Percentiles rank a stretch among this genome's conserved stretches.
Evolutionary conservation across 2,329 filamentous ascomycete genomes (phyloP).

Genomic region (Calycina herbarum): DNA sequence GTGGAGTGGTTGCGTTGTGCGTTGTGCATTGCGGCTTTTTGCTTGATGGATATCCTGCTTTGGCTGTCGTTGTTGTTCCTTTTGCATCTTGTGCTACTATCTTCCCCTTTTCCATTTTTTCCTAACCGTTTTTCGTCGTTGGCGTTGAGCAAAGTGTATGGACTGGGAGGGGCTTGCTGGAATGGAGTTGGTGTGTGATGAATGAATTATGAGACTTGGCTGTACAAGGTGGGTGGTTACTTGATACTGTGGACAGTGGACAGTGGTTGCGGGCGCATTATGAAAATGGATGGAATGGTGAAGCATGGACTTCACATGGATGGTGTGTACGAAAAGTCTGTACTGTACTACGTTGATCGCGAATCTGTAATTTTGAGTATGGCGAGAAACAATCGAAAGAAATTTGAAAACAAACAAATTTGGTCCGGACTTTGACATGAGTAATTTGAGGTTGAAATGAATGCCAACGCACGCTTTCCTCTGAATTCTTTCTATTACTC

Average conservation of each 20-base stretch:
- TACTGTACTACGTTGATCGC: background rate
- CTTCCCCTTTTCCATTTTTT: background rate
- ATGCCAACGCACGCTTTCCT: no score
- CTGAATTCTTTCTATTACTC: no score
- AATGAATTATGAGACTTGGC: constrained; percentile 10
- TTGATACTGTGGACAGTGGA: background rate
- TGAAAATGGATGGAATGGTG: background rate
- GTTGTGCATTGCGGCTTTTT: background rate
- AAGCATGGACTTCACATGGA: background rate
- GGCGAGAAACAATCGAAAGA: background rate
- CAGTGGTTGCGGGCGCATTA: background rate
- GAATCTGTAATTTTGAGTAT: background rate
- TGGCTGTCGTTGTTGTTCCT: background rate
- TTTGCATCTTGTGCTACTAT: background rate
- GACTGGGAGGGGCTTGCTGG: background rate
- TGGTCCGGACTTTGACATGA: no score
- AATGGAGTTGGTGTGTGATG: constrained; percentile 4
- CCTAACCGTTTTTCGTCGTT: background rate
- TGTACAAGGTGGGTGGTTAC: background rate
- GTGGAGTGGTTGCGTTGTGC: background rate
- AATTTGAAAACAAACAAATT: background rate
- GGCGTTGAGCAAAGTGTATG: background rate
- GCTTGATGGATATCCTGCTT: background rate
- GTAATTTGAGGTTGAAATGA: no score
- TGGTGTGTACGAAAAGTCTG: background rate